A percentile compares a stretch with the other conserved stretches of the same genome.
Evolutionary conservation across 2,329 filamentous ascomycete species (phyloP).

Genomic region (Chrysoporthe cubensis): DNA sequence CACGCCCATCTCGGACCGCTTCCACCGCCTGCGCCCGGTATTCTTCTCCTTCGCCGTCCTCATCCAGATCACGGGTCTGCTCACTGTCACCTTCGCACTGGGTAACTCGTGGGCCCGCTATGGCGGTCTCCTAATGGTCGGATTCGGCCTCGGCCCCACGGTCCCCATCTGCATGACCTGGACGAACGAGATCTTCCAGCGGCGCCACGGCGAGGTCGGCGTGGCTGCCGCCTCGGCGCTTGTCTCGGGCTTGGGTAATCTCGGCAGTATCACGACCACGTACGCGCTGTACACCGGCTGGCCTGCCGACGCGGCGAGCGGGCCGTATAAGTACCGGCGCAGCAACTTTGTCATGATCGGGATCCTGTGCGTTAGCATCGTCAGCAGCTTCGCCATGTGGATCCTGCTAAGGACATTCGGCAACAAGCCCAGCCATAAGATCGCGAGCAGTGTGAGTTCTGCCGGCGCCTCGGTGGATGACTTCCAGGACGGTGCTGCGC

Average conservation of each 20-base stretch:
- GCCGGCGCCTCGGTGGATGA: conserved; percentile 46
- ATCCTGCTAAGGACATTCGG: conserved; percentile 64
- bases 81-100: conserved; percentile 76
- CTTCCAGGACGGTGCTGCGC: conserved; percentile 64
- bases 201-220: conserved; percentile 85
- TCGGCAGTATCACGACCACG: conserved; percentile 84
- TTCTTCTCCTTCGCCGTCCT: conserved; percentile 79
- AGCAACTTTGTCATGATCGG: conserved; percentile 90
- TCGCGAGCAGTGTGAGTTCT: conserved; percentile 42
- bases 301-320: conserved; percentile 72
- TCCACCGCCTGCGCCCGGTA: conserved; percentile 76
- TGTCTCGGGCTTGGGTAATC: conserved; percentile 84
- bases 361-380: conserved; percentile 78
- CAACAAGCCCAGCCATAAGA: conserved; percentile 54
- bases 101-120: conserved; percentile 80
- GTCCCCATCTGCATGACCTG: conserved; percentile 94
- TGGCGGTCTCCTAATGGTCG: conserved; percentile 85
- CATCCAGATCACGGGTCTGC: conserved; percentile 80
- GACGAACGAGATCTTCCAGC: conserved; percentile 89
- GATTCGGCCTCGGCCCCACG: conserved; percentile 87
- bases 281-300: conserved; percentile 90
- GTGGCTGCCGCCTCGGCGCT: conserved; percentile 85
- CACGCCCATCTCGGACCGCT: conserved; percentile 85
- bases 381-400: conserved; percentile 72
- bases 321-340: conserved; percentile 73